Base-by-base conservation (phyloP, 352 stramenopile species). In the Peronosclerospora sorghi region DNA sequence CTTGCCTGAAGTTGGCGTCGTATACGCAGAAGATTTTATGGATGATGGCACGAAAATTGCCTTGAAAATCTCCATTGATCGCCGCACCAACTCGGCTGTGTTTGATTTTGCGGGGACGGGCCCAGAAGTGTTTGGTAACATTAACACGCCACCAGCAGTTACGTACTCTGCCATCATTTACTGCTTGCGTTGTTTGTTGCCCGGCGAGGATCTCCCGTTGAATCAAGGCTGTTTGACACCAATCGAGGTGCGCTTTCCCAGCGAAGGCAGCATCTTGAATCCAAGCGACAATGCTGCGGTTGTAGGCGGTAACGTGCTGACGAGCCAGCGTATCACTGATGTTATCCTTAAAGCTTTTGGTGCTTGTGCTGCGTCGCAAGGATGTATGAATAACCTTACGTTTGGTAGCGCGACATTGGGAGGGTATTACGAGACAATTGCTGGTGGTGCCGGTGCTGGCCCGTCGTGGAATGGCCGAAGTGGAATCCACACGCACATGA, bases 371-470 rank as follows among this genome's bases (percentile, higher is more conserved):
- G 96, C 95, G 1, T 98, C 88, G 28, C 95, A 98, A 57, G 96
- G 96, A 0, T 99, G 96, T 62, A 99, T 99, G 96, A 99, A 99
- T 73, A 99, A 99, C 62, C 75, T 99, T 18, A 99, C 93, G 14
- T 99, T 99, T 70, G 96, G 96, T 20, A 95, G 97, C 54, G 74
- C 94, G 10, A 78, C 68, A 18, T 63, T 96, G 18, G 86, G 86
- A 10, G 95, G 95, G 5, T 99, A 99, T 64, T 99, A 99, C 69
- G 96, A 99, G 64, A 99, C 96, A 5, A 99, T 99, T 64, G 95
- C 95, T 10, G 96, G 96, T 39, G 96, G 96, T 18, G 89, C 95
- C 24, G 96, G 96, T 23, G 95, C 96, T 19, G 96, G 96, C 1
- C 95, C 95, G 32, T 94, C 79, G 20, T 99, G 95, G 95, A 67